Evolutionary conservation across 2,329 filamentous ascomycete species (phyloP), one percentile per base, ranked within the genome.

Genomic region (Sporothrix schenckii): DNA sequence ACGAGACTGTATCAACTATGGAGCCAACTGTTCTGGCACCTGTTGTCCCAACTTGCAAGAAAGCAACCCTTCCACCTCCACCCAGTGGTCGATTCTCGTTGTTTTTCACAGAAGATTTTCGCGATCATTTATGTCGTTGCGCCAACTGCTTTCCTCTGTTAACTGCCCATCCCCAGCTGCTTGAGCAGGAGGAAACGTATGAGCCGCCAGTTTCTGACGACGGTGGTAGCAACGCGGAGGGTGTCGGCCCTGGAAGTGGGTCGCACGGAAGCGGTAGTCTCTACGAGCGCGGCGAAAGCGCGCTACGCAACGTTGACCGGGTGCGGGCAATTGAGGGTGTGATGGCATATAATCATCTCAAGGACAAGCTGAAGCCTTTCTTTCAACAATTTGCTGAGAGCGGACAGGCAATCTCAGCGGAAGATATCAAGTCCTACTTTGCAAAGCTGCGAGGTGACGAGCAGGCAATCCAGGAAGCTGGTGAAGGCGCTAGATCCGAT

Each of bases 401-500:
- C 73, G 94, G 94, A 0, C 84, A 92, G 79, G 89, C 92, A 0
- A 94, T 99, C 27, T 90, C 93, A 1, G 94, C 94, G 0, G 95
- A 99, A 77, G 94, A 98, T 80, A 95, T 99, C 80, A 99, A 97
- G 80, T 88, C 88, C 2, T 97, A 97, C 79, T 99, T 99, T 85
- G 94, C 94, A 67, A 94, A 95, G 82, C 81, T 99, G 75, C 87
- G 95, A 73, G 95, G 95, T 71, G 95, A 98, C 79, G 92, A 93
- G 58, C 83, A 91, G 75, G 91, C 84, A 0, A 92, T 93, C 70
- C 83, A 83, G 75, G 86, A 88, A 73, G 89, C 89, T 0, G 86
- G 85, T 16, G 84, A 85, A 69, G 83, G 82, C 30, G 86, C 86
- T 9, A 80, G 77, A 34, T 77, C 79, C 53, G 78, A 79, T 5